phyloP scores from a whole-genome alignment of 805 yeast species.

The Ogataea methanolica region DNA sequence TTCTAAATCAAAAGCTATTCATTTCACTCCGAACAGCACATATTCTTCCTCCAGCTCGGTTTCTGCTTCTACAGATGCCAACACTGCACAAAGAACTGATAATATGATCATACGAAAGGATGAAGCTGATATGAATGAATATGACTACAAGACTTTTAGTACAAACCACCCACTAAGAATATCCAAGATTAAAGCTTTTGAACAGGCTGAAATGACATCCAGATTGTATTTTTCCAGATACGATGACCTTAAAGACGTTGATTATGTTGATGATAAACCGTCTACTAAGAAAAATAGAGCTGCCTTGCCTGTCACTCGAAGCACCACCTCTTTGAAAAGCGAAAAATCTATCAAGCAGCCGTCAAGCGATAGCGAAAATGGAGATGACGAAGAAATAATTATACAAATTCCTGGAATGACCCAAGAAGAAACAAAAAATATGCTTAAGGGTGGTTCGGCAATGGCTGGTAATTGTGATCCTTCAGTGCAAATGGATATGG shows the following conservation, averaged over 20 bases:
- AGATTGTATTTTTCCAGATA: conserved; percentile 26
- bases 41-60: conserved; percentile 18
- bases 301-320: too few species aligned
- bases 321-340: too few species aligned
- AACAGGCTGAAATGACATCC: conserved; percentile 33
- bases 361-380: conserved; percentile 4
- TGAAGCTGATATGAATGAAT: conserved; percentile 25
- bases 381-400: conserved; percentile 7
- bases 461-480: not conserved
- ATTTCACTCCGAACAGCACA: conserved; percentile 20
- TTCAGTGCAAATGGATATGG: not conserved
- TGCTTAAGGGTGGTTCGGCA: not conserved
- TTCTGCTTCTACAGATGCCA: conserved; percentile 15
- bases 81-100: conserved; percentile 17
- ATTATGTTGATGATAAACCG: conserved; percentile 4
- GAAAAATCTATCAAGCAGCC: too few species aligned
- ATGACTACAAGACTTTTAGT: conserved; percentile 32
- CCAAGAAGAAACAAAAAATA: not conserved
- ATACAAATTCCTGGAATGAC: conserved; percentile 1
- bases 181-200: conserved; percentile 33
- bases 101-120: conserved; percentile 21
- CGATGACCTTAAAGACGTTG: conserved; percentile 13
- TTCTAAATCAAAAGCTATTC: conserved; percentile 13
- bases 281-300: too few species aligned
- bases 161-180: conserved; percentile 29